A percentile compares a stretch with the other conserved stretches of the same genome.
These are phyloP conservation scores for Leccinum fuscescens DNA, from an alignment of 1,284 basidiomycete species.

Conservation along the genomic window DNA sequence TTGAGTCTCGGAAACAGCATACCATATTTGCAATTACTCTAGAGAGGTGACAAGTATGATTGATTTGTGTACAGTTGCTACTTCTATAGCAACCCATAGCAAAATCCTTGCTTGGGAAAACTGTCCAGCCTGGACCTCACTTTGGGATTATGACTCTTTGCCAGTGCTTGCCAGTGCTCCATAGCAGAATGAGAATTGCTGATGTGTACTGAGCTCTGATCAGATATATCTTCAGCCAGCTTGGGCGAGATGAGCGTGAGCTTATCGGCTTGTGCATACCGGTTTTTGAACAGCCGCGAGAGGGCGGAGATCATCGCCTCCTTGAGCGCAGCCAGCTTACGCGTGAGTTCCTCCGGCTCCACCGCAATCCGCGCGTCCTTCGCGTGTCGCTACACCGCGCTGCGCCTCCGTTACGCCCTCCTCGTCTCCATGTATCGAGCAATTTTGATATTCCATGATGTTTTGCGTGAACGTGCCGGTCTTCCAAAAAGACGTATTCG, in stretches of 20 bases:
- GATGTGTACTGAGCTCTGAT: slow-evolving; percentile 56
- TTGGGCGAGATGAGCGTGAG: slow-evolving; percentile 88
- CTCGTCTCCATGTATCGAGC: slow-evolving; percentile 88
- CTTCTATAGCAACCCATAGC: background rate
- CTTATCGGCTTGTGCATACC: slow-evolving; percentile 80
- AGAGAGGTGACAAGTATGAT: background rate
- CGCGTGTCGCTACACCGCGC: slow-evolving; percentile 84
- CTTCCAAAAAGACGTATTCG: slow-evolving; percentile 97
- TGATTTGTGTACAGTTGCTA: background rate
- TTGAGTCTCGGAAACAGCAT: background rate
- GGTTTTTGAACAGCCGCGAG: slow-evolving; percentile 81
- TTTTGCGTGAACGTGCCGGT: slow-evolving; percentile 96
- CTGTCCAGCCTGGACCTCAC: background rate
- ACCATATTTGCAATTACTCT: background rate
- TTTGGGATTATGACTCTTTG: background rate
- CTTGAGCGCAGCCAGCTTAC: slow-evolving; percentile 67
- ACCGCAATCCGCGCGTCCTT: slow-evolving; percentile 64
- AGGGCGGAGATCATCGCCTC: slow-evolving; percentile 77
- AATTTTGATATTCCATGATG: slow-evolving; percentile 98
- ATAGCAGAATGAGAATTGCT: background rate
- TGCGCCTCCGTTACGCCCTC: slow-evolving; percentile 96
- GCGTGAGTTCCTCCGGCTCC: slow-evolving; percentile 69
- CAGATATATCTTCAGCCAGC: slow-evolving; percentile 74
- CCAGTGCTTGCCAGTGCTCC: background rate
- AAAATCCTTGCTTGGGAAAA: background rate